A percentile compares a stretch with the other conserved stretches of the same genome.
Conservation (phyloP, 345 rosid genomes). For the Bruguiera sexangula region DNA sequence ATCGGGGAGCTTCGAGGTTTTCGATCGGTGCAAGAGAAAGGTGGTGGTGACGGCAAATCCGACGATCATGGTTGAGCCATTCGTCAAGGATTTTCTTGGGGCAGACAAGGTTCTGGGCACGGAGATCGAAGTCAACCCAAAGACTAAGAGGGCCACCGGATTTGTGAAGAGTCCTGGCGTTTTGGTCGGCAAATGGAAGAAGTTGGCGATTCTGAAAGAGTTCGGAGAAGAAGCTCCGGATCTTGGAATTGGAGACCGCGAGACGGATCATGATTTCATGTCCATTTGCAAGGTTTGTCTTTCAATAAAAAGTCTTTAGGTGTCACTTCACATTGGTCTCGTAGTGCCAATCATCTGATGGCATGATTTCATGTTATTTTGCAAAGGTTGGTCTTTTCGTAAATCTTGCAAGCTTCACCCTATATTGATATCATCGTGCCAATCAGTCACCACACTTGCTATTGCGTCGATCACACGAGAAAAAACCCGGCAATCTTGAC, state of each 20-base stretch:
- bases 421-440: not conserved
- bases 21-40: constrained; percentile 74
- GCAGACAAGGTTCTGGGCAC: constrained; percentile 92
- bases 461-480: too few relatives aligned
- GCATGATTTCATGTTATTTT: too few relatives aligned
- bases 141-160: constrained; percentile 75
- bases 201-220: constrained; percentile 64
- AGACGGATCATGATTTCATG: constrained; percentile 87
- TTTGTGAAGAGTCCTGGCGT: constrained; percentile 88
- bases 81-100: constrained; percentile 82
- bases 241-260: constrained; percentile 80
- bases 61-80: constrained; percentile 84
- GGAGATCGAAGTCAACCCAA: constrained; percentile 80
- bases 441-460: too few relatives aligned
- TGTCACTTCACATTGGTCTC: not conserved
- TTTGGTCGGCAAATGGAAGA: constrained; percentile 66
- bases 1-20: constrained; percentile 72
- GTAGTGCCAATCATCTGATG: not conserved
- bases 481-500: too few relatives aligned
- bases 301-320: too few relatives aligned
- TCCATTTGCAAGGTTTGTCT: constrained; percentile 77
- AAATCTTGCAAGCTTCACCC: too few relatives aligned
- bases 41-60: constrained; percentile 98
- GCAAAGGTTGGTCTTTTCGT: too few relatives aligned
- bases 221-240: constrained; percentile 67